phyloP scores from a whole-genome alignment of 805 yeast genomes.

The Lipomyces spencermartinsiae region DNA sequence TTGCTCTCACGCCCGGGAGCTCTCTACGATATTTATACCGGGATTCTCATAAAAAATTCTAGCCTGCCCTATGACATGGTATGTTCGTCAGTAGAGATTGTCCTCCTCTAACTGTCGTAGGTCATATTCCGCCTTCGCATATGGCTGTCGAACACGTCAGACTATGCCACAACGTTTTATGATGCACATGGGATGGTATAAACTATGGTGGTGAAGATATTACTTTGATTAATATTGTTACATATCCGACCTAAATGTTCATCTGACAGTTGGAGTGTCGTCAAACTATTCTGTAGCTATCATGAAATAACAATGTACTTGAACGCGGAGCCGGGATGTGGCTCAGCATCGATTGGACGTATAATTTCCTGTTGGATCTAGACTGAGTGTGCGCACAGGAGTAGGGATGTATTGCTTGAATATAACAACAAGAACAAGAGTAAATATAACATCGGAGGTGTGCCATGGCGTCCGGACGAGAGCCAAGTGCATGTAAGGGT shows the following conservation, averaged over 20 bases:
- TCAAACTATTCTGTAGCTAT: neutral
- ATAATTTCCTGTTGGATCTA: neutral
- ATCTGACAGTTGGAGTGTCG: neutral
- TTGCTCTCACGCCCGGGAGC: no score
- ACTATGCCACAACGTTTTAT: neutral
- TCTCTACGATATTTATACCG: no score
- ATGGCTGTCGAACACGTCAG: neutral
- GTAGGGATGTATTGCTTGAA: neutral
- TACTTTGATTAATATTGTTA: neutral
- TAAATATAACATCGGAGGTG: no score
- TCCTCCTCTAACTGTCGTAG: no score
- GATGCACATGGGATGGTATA: neutral
- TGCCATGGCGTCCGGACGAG: no score
- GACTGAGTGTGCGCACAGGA: neutral
- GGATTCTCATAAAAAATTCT: no score
- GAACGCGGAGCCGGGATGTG: neutral
- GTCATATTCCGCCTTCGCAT: no score
- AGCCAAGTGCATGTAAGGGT: no score
- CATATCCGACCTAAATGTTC: neutral
- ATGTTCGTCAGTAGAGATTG: no score
- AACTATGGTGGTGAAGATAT: neutral
- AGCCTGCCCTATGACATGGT: no score
- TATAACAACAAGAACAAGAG: no score
- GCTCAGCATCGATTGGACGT: neutral
- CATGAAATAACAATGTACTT: neutral